Base-by-base conservation (phyloP, 164 flowering plant species). In the Magnolia changhungtana region DNA sequence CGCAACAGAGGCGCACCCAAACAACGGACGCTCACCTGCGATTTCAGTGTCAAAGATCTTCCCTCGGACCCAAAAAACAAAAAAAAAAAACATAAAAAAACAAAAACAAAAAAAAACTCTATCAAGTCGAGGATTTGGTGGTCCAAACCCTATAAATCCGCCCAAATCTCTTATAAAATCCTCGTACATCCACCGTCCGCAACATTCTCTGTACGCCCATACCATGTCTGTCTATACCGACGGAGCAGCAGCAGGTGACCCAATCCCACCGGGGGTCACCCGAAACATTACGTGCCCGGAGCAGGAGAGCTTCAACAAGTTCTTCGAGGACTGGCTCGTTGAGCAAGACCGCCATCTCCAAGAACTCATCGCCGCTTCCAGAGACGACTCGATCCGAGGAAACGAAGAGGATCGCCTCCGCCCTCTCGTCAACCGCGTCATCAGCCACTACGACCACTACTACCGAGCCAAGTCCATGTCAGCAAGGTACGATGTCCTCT, bases 361-460 rank as follows among this genome's bases (percentile, higher is more conserved):
- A 9, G 73, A 84, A 1, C 87, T 85, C 49, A 64, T 80, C 27
- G 66, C 85, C 2, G 87, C 79, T 37, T 4, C 79, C 63, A 27
- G 73, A 8, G 45, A 23, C 10, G 27, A 6, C 3, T 0, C 8
- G 5, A 20, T 18, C 71, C 29, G 67, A 7, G 72, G 21, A 20
- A 78, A 24, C 0, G 74, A 73, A 5, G 69, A 77, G 7, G 74
- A 74, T 8, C 66, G 31, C 8, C 24, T 81, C 9, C 67, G 74
- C 0, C 74, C 61, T 0, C 78, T 91, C 1, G 65, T 88, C 8
- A 49, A 80, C 52, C 81, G 81, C 50, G 90, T 86, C 4, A 9
- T 84, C 14, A 31, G 65, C 16, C 95, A 91, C 73, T 91, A 91
- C 75, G 89, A 88, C 78, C 31, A 72, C 7, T 93, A 89, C 80